A percentile compares a stretch with the other conserved stretches of the same genome.
These are phyloP conservation scores for Quercus variabilis DNA, from an alignment of 306 rosid species.

Conservation along the genomic window DNA sequence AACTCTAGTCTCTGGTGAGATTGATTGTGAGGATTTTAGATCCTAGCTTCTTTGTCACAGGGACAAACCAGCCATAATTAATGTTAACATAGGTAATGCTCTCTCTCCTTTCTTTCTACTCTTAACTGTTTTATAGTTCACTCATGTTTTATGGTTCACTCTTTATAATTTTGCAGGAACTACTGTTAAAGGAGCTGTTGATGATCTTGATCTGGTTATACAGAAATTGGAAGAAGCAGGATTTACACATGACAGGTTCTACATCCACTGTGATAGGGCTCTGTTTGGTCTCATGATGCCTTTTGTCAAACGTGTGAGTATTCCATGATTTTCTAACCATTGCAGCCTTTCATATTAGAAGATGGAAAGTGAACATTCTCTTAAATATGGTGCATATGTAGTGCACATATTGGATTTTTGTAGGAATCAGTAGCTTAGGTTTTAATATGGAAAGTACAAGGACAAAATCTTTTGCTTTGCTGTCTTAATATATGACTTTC, in stretches of 20 bases:
- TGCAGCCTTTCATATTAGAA: background rate
- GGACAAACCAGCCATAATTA: conserved; percentile 59
- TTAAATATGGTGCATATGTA: background rate
- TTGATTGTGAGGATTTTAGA: conserved; percentile 54
- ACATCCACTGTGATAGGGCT: conserved; percentile 57
- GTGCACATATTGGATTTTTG: background rate
- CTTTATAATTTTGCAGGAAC: conserved; percentile 34
- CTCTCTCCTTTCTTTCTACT: background rate
- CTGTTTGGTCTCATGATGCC: conserved; percentile 73
- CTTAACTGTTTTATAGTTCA: background rate
- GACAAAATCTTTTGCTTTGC: background rate
- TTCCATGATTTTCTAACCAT: background rate
- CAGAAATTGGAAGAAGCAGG: conserved; percentile 56
- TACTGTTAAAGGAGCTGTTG: conserved; percentile 62
- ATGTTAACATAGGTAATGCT: conserved; percentile 50
- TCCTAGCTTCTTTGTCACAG: conserved; percentile 38
- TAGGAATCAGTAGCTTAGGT: background rate
- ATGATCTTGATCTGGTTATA: conserved; percentile 56
- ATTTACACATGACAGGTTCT: conserved; percentile 45
- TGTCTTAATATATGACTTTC: conserved; percentile 8
- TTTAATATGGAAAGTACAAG: background rate
- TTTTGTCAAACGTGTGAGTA: conserved; percentile 49
- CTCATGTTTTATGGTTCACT: conserved; percentile 13
- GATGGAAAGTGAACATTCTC: background rate
- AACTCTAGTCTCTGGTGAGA: conserved; percentile 47